phyloP scores from a whole-genome alignment of 257 asterid genomes.

The Euphrasia confusa region DNA sequence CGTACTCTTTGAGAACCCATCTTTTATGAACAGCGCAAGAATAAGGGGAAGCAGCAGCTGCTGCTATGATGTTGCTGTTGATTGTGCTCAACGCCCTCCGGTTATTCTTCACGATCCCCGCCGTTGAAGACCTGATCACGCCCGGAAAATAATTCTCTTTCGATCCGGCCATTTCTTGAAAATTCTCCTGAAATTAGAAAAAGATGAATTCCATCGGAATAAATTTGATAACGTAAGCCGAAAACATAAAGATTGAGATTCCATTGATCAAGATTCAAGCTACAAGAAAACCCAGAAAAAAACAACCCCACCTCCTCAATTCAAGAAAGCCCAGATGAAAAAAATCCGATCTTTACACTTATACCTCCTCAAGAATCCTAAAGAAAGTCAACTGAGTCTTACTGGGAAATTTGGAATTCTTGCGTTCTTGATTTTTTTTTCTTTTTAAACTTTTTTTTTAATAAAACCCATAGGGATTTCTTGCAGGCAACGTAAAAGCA shows the following conservation, averaged over 20 bases:
- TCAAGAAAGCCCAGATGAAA: conserved; percentile 27
- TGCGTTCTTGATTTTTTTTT: not conserved
- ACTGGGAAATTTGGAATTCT: conserved; percentile 17
- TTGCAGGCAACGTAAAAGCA: conserved; percentile 37
- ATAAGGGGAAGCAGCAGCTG: conserved; percentile 36
- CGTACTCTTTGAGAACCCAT: conserved; percentile 57
- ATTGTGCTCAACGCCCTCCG: conserved; percentile 78
- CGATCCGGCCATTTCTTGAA: conserved; percentile 52
- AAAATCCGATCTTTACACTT: not conserved
- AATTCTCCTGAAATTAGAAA: conserved; percentile 22
- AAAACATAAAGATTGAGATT: conserved; percentile 2
- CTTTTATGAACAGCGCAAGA: conserved; percentile 62
- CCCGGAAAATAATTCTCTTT: conserved; percentile 56
- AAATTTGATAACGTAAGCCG: too few species aligned
- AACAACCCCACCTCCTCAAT: conserved; percentile 2
- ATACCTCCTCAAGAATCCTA: conserved; percentile 6
- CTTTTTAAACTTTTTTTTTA: conserved; percentile 18
- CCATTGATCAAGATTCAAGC: conserved; percentile 26
- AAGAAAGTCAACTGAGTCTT: conserved; percentile 18
- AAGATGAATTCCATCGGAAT: not conserved
- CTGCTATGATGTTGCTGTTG: conserved; percentile 49
- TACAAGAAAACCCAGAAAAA: conserved; percentile 6
- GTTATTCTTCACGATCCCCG: conserved; percentile 31
- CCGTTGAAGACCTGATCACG: conserved; percentile 41
- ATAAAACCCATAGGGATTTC: conserved; percentile 18